Evolutionary conservation across 2,329 filamentous ascomycete genomes (phyloP).

Genomic region (Apiospora marii): DNA sequence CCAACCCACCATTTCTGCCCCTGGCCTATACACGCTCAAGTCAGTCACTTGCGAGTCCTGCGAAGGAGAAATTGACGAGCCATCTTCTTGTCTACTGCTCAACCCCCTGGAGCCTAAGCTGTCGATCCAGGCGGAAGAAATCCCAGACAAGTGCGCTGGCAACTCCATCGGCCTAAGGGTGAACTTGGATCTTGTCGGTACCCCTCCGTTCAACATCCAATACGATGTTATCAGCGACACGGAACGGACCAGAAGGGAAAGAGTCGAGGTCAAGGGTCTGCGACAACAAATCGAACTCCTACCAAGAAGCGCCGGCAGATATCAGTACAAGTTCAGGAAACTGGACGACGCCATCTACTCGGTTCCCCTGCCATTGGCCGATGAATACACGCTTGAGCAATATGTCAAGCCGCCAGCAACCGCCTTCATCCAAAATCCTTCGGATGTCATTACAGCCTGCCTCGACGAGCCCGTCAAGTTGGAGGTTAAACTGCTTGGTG

Average conservation of each 20-base stretch:
- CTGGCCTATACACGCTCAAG: slow-evolving; percentile 87
- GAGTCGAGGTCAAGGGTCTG: slow-evolving; percentile 70
- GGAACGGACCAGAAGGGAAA: slow-evolving; percentile 60
- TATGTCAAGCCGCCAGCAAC: slow-evolving; percentile 92
- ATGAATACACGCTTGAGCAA: slow-evolving; percentile 71
- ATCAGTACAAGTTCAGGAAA: slow-evolving; percentile 84
- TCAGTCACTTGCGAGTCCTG: slow-evolving; percentile 83
- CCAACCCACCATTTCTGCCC: slow-evolving; percentile 72
- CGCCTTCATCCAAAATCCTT: slow-evolving; percentile 70
- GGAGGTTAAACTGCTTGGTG: slow-evolving; percentile 78
- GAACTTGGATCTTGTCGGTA: slow-evolving; percentile 88
- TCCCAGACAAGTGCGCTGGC: slow-evolving; percentile 93
- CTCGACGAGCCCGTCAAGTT: slow-evolving; percentile 82
- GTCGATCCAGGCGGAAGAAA: slow-evolving; percentile 76
- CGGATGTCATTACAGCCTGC: slow-evolving; percentile 71
- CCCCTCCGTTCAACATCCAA: slow-evolving; percentile 84
- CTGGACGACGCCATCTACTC: slow-evolving; percentile 86
- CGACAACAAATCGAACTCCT: slow-evolving; percentile 86
- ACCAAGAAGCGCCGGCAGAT: slow-evolving; percentile 81
- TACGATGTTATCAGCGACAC: slow-evolving; percentile 77
- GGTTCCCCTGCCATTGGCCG: slow-evolving; percentile 47
- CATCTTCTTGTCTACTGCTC: slow-evolving; percentile 88
- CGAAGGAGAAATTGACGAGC: slow-evolving; percentile 87
- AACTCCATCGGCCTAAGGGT: slow-evolving; percentile 91
- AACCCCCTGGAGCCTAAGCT: slow-evolving; percentile 90